Evolutionary conservation across 352 stramenopile species (phyloP).

Genomic region (Paralagenidium karlingii): DNA sequence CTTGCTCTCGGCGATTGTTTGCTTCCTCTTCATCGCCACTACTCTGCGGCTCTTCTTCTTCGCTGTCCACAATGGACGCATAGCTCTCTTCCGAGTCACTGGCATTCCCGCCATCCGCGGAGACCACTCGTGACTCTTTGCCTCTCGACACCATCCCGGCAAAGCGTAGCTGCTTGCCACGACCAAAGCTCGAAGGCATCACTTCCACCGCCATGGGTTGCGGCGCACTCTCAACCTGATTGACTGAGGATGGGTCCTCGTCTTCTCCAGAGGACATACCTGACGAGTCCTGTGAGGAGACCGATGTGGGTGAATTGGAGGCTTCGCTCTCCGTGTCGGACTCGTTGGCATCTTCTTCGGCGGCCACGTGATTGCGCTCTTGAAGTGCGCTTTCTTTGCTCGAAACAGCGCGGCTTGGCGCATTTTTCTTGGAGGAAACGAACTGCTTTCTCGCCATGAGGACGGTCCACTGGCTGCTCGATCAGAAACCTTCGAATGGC

Average conservation of each 20-base stretch:
- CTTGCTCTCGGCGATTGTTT: neutral
- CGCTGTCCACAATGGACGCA: conserved; percentile 51
- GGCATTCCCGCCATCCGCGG: conserved; percentile 12
- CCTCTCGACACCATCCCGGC: conserved; percentile 50
- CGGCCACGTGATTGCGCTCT: conserved; percentile 13
- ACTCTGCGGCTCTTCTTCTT: conserved; percentile 22
- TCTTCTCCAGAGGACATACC: conserved; percentile 14
- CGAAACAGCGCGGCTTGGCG: conserved; percentile 59
- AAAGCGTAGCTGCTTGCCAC: conserved; percentile 72
- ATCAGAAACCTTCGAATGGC: too few species aligned
- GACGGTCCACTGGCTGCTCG: too few species aligned
- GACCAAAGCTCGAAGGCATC: conserved; percentile 49
- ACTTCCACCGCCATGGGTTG: conserved; percentile 43
- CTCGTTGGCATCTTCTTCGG: conserved; percentile 8
- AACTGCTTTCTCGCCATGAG: conserved; percentile 75
- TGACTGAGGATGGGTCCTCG: conserved; percentile 6
- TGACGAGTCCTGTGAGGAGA: conserved; percentile 19
- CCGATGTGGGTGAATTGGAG: conserved; percentile 12
- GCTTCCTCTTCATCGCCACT: conserved; percentile 11
- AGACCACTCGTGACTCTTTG: conserved; percentile 43
- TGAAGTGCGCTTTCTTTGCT: conserved; percentile 75
- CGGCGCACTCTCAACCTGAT: neutral
- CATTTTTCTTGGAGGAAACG: conserved; percentile 82
- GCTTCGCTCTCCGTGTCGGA: conserved; percentile 15
- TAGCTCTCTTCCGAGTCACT: conserved; percentile 68